Percentiles rank a stretch among this genome's conserved stretches.
phyloP scores from a whole-genome alignment of 257 asterid genomes.

The Verbascum thapsus region DNA sequence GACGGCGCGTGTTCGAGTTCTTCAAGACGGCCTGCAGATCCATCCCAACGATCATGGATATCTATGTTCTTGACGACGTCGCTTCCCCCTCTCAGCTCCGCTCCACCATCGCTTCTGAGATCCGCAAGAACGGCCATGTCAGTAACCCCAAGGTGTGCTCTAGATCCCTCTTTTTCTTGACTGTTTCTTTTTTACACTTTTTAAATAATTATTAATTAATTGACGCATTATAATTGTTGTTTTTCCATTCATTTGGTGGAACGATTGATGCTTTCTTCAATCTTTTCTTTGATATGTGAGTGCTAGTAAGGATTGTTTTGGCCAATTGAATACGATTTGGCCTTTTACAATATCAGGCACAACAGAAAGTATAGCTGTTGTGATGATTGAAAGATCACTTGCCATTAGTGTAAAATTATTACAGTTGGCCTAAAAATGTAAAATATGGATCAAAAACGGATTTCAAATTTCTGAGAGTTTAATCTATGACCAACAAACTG shows the following conservation, averaged over 20 bases:
- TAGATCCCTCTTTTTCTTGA: neutral
- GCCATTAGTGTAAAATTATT: neutral
- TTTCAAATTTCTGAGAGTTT: neutral
- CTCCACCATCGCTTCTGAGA: slow-evolving; percentile 58
- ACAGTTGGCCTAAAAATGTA: neutral
- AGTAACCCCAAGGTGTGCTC: slow-evolving; percentile 73
- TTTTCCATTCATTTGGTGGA: neutral
- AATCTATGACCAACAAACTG: neutral
- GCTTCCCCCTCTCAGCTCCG: slow-evolving; percentile 75
- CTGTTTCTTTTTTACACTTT: neutral
- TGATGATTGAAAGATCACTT: neutral
- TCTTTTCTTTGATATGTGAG: neutral
- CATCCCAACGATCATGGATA: slow-evolving; percentile 75
- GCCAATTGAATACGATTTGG: neutral
- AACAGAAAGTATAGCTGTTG: neutral
- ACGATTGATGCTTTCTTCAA: neutral
- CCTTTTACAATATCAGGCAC: neutral
- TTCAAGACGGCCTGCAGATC: slow-evolving; percentile 89
- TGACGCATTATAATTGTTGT: neutral
- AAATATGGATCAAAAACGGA: neutral
- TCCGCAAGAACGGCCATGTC: slow-evolving; percentile 76
- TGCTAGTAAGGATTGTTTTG: neutral
- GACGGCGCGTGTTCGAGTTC: slow-evolving; percentile 72
- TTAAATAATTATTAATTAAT: neutral
- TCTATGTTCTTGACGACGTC: slow-evolving; percentile 72